Evolutionary conservation across 1,139 yeast genomes (phyloP), one percentile per base, ranked within the genome.

Genomic region (Hyphopichia pseudoburtonii): DNA sequence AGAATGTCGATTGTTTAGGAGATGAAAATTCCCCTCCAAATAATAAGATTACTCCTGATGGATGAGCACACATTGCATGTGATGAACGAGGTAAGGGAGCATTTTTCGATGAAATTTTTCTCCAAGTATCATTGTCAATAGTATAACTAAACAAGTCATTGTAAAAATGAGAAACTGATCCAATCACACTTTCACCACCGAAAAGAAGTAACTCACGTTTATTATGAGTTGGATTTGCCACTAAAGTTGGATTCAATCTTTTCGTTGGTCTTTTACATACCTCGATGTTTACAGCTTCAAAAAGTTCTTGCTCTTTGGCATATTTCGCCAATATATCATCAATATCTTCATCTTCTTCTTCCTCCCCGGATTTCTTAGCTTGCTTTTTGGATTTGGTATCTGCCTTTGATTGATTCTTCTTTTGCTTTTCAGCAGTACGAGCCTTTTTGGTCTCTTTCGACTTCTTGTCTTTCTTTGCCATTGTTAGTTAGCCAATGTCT

Each of bases 11-110:
- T 60, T 92, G 98, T 54, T 90, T 92, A 2, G 97, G 97, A 6
- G 96, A 86, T 2, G 97, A 87, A 52, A 92, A 92, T 61, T 92
- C 98, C 48, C 98, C 98, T 36, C 97, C 98, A 66, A 88, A 92
- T 71, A 92, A 63, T 43, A 92, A 63, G 18, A 87, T 75, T 1
- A 89, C 66, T 7, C 97, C 97, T 2, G 90, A 81, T 2, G 97
- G 96, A 59, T 92, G 97, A 0, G 88, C 84, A 47, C 92, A 83
- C 89, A 89, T 86, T 3, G 96, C 86, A 52, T 94, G 97, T 0
- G 97, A 89, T 1, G 96, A 86, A 46, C 98, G 70, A 1, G 97
- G 96, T 54, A 90, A 75, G 10, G 98, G 98, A 0, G 95, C 63
- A 56, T 92, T 92, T 50, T 86, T 86, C 2, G 96, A 87, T 1